These are phyloP conservation scores for Erucastrum elatum DNA, from an alignment of 345 rosid genomes.

Conservation along the genomic window DNA sequence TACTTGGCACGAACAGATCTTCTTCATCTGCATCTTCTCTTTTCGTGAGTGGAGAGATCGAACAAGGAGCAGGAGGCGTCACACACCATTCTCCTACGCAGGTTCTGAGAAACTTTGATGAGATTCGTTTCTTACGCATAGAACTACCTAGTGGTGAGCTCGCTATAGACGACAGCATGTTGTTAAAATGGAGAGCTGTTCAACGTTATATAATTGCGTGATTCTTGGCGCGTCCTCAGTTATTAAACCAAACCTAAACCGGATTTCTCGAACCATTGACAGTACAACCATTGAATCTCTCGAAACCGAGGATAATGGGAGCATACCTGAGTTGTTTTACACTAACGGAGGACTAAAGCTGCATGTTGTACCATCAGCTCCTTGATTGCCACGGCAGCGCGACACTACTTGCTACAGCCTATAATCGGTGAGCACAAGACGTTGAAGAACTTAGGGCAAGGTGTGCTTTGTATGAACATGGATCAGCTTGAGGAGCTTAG, in stretches of 20 bases:
- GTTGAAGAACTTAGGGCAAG: constrained; percentile 84
- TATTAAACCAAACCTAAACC: constrained; percentile 18
- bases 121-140: constrained; percentile 80
- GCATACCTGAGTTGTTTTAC: constrained; percentile 93
- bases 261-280: constrained; percentile 12
- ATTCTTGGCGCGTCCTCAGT: constrained; percentile 88
- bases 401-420: constrained; percentile 88
- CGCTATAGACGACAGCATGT: constrained; percentile 79
- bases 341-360: constrained; percentile 88
- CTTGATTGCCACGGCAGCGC: constrained; percentile 86
- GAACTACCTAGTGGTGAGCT: constrained; percentile 87
- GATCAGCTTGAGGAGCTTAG: constrained; percentile 92
- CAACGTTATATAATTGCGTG: constrained; percentile 84
- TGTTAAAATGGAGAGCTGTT: constrained; percentile 93
- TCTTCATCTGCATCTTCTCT: constrained; percentile 30
- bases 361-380: constrained; percentile 92
- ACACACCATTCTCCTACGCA: constrained; percentile 97
- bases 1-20: too few species aligned
- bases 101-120: constrained; percentile 83
- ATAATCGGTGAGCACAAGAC: constrained; percentile 88
- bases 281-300: constrained; percentile 24
- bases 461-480: constrained; percentile 86
- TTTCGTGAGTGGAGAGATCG: constrained; percentile 58
- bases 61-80: constrained; percentile 58
- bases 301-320: constrained; percentile 59